Percentiles rank a stretch among this genome's conserved stretches.
These are phyloP conservation scores for Russula earlei DNA, from an alignment of 768 basidiomycete genomes.

Conservation along the genomic window DNA sequence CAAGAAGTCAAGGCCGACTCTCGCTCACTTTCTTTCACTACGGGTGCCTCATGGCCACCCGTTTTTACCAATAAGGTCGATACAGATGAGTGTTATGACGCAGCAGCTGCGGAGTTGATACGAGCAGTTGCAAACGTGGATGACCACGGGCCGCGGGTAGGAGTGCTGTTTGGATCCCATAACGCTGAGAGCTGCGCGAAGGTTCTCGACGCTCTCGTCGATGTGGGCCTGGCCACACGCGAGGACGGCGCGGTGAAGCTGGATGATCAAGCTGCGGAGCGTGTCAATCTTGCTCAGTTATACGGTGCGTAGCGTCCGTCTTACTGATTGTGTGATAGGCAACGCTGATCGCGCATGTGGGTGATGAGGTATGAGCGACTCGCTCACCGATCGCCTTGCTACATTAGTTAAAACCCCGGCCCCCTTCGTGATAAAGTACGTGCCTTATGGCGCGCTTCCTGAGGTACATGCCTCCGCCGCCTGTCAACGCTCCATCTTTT, in stretches of 20 bases:
- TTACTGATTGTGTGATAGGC: background rate
- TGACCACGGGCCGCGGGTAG: conserved; percentile 37
- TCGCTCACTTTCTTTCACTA: conserved; percentile 41
- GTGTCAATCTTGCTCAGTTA: conserved; percentile 70
- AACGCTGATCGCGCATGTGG: background rate
- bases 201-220: conserved; percentile 52
- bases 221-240: conserved; percentile 39
- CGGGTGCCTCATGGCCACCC: conserved; percentile 42
- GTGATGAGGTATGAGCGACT: conserved; percentile 71
- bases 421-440: conserved; percentile 79
- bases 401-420: conserved; percentile 37
- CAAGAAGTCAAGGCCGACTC: conserved; percentile 43
- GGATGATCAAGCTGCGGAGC: conserved; percentile 45
- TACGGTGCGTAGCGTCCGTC: conserved; percentile 46
- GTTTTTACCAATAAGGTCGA: conserved; percentile 61
- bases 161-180: conserved; percentile 80
- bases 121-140: conserved; percentile 42
- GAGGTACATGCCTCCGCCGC: conserved; percentile 36
- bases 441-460: conserved; percentile 64
- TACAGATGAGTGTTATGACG: conserved; percentile 68
- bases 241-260: conserved; percentile 32
- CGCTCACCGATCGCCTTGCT: conserved; percentile 63
- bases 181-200: conserved; percentile 61
- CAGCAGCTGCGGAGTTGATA: conserved; percentile 49
- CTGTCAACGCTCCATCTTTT: conserved; percentile 1